phyloP scores from a whole-genome alignment of 345 rosid genomes.

The Syzygium grande region DNA sequence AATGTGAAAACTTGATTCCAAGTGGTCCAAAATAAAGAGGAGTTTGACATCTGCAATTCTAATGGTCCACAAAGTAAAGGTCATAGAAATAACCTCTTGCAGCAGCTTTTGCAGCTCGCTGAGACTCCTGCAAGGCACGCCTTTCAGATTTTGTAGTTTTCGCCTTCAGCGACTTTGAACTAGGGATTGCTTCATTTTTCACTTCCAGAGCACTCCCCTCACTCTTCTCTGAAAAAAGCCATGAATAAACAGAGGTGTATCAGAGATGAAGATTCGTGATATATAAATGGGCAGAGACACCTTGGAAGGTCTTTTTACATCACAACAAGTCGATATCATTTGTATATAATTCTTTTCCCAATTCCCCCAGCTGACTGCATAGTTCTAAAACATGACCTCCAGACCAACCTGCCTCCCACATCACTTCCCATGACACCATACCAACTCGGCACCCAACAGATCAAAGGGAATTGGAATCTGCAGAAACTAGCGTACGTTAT shows the following conservation, averaged over 20 bases:
- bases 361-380: background rate
- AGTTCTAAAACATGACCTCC: background rate
- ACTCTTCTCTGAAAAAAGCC: conserved; percentile 36
- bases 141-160: conserved; percentile 88
- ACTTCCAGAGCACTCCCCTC: conserved; percentile 33
- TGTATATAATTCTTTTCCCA: background rate
- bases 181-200: conserved; percentile 21
- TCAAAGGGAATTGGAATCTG: background rate
- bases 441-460: background rate
- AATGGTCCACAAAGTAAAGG: background rate
- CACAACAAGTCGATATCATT: background rate
- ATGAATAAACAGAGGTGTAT: background rate
- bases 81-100: conserved; percentile 43
- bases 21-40: background rate
- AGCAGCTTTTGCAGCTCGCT: conserved; percentile 83
- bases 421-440: background rate
- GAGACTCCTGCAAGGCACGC: conserved; percentile 90
- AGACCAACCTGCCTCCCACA: background rate
- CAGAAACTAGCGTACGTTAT: background rate
- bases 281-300: background rate
- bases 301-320: background rate
- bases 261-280: background rate
- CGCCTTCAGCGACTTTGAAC: conserved; percentile 54
- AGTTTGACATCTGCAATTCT: background rate
- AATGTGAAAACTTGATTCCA: background rate